These are phyloP conservation scores for Dorcoceras hygrometricum DNA, from an alignment of 257 asterid species.

Conservation along the genomic window DNA sequence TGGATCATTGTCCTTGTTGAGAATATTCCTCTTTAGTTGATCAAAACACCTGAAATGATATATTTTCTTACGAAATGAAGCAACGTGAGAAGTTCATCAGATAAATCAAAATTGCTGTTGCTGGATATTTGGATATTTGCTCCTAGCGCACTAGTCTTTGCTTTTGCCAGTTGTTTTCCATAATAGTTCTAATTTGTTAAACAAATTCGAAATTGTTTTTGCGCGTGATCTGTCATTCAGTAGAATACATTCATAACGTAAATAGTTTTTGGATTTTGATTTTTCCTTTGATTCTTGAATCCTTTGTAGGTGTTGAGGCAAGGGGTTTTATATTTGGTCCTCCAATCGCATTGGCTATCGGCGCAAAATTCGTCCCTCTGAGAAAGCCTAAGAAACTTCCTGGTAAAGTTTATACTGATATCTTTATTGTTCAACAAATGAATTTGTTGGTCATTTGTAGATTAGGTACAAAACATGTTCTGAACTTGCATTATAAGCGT, in stretches of 20 bases:
- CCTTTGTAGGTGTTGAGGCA: slow-evolving; percentile 79
- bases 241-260: not conserved
- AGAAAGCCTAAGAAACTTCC: slow-evolving; percentile 91
- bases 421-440: slow-evolving; percentile 15
- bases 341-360: slow-evolving; percentile 94
- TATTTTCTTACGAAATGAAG: not conserved
- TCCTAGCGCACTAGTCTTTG: not conserved
- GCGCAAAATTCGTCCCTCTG: slow-evolving; percentile 91
- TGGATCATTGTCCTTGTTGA: no score
- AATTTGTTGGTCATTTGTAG: slow-evolving; percentile 9
- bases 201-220: not conserved
- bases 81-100: not conserved
- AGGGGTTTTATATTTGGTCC: slow-evolving; percentile 95
- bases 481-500: not conserved
- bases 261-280: slow-evolving; percentile 4
- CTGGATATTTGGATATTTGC: slow-evolving; percentile 3
- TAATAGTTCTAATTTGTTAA: not conserved
- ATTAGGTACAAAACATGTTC: slow-evolving; percentile 1
- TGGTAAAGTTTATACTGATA: slow-evolving; percentile 39
- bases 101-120: not conserved
- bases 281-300: slow-evolving; percentile 1
- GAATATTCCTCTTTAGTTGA: no score
- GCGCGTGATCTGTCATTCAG: not conserved
- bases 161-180: not conserved
- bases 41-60: no score